Evolutionary conservation across 176 grass and related monocot species (phyloP).

Genomic region (Chloris gayana): DNA sequence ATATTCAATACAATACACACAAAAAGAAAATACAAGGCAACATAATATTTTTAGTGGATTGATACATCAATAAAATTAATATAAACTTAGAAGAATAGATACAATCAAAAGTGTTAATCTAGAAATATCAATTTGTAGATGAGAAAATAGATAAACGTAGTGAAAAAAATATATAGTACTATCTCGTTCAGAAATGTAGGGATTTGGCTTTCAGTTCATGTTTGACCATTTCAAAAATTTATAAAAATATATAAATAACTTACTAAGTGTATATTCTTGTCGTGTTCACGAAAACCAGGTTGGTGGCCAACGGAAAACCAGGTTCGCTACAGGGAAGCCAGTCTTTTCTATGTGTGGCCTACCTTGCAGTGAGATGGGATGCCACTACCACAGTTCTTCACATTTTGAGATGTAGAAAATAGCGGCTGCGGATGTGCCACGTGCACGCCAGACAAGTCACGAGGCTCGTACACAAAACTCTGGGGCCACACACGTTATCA

Average conservation of each 20-base stretch:
- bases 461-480: constrained; percentile 27
- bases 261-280: background rate
- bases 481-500: constrained; percentile 39
- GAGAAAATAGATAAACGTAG: background rate
- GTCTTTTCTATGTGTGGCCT: background rate
- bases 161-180: background rate
- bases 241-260: too few relatives aligned
- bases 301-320: constrained; percentile 16
- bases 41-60: background rate
- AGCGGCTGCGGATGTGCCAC: constrained; percentile 41
- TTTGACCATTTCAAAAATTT: too few relatives aligned
- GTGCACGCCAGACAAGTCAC: constrained; percentile 44
- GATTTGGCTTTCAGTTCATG: too few relatives aligned
- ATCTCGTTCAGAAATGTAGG: too few relatives aligned
- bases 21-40: background rate
- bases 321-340: background rate
- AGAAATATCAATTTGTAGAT: background rate
- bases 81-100: background rate
- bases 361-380: constrained; percentile 13
- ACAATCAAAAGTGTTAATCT: background rate
- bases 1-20: too few relatives aligned
- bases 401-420: constrained; percentile 11
- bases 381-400: background rate
- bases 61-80: background rate
- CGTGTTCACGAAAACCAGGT: background rate